These are phyloP conservation scores for Agroathelia rolfsii DNA, from an alignment of 1,284 basidiomycete species.

Conservation along the genomic window DNA sequence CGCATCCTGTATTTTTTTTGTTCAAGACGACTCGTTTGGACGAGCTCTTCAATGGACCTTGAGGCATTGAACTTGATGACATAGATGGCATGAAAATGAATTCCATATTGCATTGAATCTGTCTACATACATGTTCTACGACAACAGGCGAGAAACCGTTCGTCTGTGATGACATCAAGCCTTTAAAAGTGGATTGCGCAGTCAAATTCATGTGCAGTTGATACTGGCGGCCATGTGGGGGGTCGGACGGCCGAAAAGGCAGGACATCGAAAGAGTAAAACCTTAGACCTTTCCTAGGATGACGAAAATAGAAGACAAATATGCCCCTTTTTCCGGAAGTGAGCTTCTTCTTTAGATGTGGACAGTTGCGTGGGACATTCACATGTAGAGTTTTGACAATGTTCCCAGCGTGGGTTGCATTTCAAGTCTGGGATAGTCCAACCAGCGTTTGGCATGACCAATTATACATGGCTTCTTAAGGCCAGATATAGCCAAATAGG, in stretches of 20 bases:
- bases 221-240: no score
- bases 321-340: no score
- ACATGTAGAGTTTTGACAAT: slow-evolving; percentile 17
- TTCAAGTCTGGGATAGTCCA: slow-evolving; percentile 16
- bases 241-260: slow-evolving; percentile 13
- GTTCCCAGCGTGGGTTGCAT: slow-evolving; percentile 18
- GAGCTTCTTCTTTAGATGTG: no score
- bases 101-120: slow-evolving; percentile 5
- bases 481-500: slow-evolving; percentile 10
- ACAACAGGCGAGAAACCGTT: slow-evolving; percentile 1
- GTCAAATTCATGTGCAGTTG: no score
- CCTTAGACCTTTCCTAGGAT: no score
- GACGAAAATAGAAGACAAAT: no score
- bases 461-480: slow-evolving; percentile 9
- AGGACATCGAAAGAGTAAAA: slow-evolving; percentile 23
- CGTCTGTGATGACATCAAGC: not conserved
- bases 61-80: slow-evolving; percentile 16
- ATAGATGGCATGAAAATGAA: slow-evolving; percentile 9
- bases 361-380: no score
- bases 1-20: no score
- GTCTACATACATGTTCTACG: not conserved
- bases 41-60: slow-evolving; percentile 10
- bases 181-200: not conserved
- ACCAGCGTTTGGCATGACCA: slow-evolving; percentile 5
- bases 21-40: slow-evolving; percentile 7